Evolutionary conservation across 108 stramenopile species (phyloP), one percentile per base, ranked within the genome.

Genomic region (Fistulifera pelliculosa): DNA sequence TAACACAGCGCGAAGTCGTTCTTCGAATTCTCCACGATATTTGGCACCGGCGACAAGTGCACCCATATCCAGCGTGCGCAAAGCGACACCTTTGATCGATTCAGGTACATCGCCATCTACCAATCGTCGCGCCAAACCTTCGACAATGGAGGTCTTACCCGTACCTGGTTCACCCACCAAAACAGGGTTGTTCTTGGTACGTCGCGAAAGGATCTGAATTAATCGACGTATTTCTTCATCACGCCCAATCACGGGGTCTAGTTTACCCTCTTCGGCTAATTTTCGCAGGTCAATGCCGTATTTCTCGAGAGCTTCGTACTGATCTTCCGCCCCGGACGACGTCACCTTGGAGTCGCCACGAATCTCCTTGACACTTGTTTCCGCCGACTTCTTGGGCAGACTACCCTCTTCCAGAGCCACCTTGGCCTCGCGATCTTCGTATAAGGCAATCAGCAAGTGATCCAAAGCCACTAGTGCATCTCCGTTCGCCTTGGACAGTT

Each of bases 1-100:
- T 60, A 99, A 62, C 7, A 99, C 95, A 1, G 96, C 94, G 47
- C 86, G 76, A 12, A 99, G 68, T 16, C 98, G 79, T 61, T 97
- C 98, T 66, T 99, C 98, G 53, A 99, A 99, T 45, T 99, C 98
- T 47, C 98, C 98, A 38, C 96, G 76, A 64, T 96, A 97, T 56
- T 96, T 96, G 45, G 96, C 96, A 6, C 98, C 98, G 0, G 98
- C 98, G 2, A 99, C 82, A 1, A 99, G 62, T 11, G 94, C 90
- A 38, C 94, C 98, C 92, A 99, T 94, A 52, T 99, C 96, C 25
- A 97, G 61, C 7, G 93, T 87, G 23, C 93, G 76, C 23, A 99
- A 66, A 26, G 64, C 65, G 10, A 85, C 73, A 27, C 83, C 86
- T 64, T 93, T 92, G 21, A 96, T 63, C 0, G 87, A 81, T 58